Conservation (phyloP, 73 alveolate genomes). For the Symbiodinium pilosum region DNA sequence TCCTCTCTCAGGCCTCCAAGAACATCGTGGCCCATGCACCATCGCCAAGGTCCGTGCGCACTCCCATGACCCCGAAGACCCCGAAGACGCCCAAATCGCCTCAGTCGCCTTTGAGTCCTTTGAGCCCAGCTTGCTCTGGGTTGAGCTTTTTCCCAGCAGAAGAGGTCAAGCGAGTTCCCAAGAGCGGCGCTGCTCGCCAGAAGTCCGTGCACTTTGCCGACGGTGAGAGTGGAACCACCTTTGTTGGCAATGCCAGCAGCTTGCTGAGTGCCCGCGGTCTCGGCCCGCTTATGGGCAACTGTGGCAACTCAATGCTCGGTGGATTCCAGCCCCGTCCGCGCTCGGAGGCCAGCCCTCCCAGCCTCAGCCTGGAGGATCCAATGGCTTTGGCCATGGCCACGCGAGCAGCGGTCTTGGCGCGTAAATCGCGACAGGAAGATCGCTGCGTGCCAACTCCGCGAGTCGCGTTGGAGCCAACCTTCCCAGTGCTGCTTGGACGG, state of each 20-base stretch:
- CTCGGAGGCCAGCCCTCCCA: background rate
- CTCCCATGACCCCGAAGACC: slow-evolving; percentile 69
- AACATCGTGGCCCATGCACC: slow-evolving; percentile 71
- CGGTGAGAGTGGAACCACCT: background rate
- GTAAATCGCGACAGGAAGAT: slow-evolving; percentile 37
- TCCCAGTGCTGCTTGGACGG: slow-evolving; percentile 33
- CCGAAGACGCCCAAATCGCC: slow-evolving; percentile 56
- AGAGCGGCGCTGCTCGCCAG: slow-evolving; percentile 20
- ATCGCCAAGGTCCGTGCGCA: slow-evolving; percentile 77
- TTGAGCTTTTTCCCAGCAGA: slow-evolving; percentile 67
- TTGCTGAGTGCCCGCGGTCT: background rate
- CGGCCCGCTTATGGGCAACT: background rate
- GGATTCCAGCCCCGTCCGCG: background rate
- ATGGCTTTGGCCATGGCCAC: slow-evolving; percentile 30
- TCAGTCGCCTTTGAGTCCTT: slow-evolving; percentile 66
- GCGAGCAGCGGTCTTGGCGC: slow-evolving; percentile 11
- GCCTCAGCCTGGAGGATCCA: background rate
- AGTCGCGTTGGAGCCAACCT: background rate
- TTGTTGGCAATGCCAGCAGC: slow-evolving; percentile 50
- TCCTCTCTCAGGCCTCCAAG: slow-evolving; percentile 37
- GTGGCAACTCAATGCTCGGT: background rate
- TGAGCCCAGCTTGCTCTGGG: slow-evolving; percentile 7
- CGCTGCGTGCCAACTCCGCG: slow-evolving; percentile 72
- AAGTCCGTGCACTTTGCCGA: slow-evolving; percentile 67
- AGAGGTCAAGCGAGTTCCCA: slow-evolving; percentile 46